Conservation (phyloP, 768 basidiomycete genomes). For the Hericium alpestre region DNA sequence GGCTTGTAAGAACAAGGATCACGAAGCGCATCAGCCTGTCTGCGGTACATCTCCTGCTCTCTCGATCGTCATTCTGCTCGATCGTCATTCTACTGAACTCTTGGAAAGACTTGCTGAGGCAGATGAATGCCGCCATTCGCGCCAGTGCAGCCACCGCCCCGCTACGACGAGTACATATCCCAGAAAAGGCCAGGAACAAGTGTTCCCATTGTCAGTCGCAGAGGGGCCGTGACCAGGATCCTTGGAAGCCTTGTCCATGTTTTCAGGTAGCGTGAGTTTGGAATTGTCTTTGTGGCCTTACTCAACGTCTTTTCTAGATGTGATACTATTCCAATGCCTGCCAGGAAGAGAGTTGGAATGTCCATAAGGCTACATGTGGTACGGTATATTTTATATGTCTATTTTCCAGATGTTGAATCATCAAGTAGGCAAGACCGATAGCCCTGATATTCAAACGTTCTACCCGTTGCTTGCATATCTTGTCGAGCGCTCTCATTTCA, state of each 20-base stretch:
- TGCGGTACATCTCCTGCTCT: not conserved
- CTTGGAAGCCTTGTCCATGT: not conserved
- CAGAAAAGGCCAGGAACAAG: not conserved
- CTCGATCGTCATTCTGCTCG: too few relatives aligned
- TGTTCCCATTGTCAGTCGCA: not conserved
- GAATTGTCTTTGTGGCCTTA: not conserved
- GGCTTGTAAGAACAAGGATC: not conserved
- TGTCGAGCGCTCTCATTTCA: slow-evolving; percentile 14
- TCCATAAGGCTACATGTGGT: not conserved
- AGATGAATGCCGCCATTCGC: not conserved
- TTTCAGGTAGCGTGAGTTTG: not conserved
- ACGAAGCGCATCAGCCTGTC: not conserved
- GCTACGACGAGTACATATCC: not conserved
- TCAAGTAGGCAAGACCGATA: slow-evolving; percentile 24
- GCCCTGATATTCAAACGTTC: slow-evolving; percentile 23
- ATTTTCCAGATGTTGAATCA: not conserved
- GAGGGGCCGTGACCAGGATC: not conserved
- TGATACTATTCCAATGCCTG: not conserved
- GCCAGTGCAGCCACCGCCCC: not conserved
- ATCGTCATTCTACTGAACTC: not conserved
- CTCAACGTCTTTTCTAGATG: not conserved
- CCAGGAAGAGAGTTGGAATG: not conserved
- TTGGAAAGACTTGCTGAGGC: not conserved
- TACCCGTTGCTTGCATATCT: slow-evolving; percentile 23
- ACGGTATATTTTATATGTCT: not conserved